Base-by-base conservation (phyloP, 169 alveolate genomes). In the Toxoplasma gondii region DNA sequence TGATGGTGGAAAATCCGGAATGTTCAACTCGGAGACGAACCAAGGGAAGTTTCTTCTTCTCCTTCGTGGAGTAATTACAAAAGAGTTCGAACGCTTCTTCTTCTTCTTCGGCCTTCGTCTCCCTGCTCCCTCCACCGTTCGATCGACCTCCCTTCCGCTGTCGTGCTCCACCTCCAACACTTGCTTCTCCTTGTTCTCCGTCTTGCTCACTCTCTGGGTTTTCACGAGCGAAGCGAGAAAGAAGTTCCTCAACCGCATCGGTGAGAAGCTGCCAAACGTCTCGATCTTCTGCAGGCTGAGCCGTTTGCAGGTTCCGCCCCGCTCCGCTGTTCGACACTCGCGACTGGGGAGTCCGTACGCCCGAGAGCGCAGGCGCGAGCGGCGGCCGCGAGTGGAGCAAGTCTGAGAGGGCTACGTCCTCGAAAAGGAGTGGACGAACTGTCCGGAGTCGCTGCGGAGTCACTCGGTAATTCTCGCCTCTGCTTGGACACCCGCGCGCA, bases 21-120 rank as follows among this genome's bases (percentile, higher is more conserved):
- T 93, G 91, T 39, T 93, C 95, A 4, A 93, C 95, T 0, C 93
- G 27, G 36, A 93, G 43, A 19, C 95, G 58, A 34, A 83, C 84
- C 27, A 88, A 84, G 2, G 93, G 93, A 58, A 88, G 84, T 43
- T 88, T 54, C 64, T 58, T 43, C 41, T 49, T 64, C 39, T 49
- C 36, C 54, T 36, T 54, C 31, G 67, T 43, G 5, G 84, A 38
- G 93, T 88, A 88, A 53, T 88, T 88, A 84, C 93, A 88, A 43
- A 88, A 88, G 1, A 88, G 31, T 84, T 88, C 83, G 64, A 49
- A 88, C n/a, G 91, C 78, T 31, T 86, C 74, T 16, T 9, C 86
- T 31, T 69, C 39, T 27, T 64, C 93, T 7, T 5, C 93, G 84
- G 38, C 53, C 54, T 34, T 31, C 27, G 31, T 34, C 54, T 12